Percentiles rank a stretch among this genome's conserved stretches.
phyloP scores from a whole-genome alignment of 176 grass and related monocot species.

The Zoysia japonica region DNA sequence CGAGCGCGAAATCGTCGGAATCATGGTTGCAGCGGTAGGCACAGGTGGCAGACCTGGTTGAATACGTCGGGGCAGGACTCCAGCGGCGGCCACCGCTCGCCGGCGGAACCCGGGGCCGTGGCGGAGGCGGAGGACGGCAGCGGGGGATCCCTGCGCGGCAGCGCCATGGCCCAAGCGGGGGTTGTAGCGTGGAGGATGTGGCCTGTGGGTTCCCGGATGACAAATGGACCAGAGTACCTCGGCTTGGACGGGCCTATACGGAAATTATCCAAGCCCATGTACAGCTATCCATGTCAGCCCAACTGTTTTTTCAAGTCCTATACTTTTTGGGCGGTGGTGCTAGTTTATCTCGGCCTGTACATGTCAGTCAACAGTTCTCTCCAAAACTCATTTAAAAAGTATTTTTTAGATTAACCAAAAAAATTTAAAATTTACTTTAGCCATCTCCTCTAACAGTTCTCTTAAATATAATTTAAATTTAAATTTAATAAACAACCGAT shows the following conservation, averaged over 20 bases:
- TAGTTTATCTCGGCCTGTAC: too few relatives aligned
- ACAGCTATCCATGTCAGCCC: neutral
- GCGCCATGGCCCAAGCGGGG: constrained; percentile 32
- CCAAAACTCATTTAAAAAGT: too few relatives aligned
- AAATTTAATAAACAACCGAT: too few relatives aligned
- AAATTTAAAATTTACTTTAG: too few relatives aligned
- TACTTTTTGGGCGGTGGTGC: too few relatives aligned
- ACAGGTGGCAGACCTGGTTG: constrained; percentile 54
- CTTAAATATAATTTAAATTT: too few relatives aligned
- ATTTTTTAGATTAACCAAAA: too few relatives aligned
- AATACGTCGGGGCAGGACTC: constrained; percentile 86
- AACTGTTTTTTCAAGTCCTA: neutral
- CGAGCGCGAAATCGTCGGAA: neutral
- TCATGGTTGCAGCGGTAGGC: neutral
- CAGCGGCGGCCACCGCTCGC: constrained; percentile 76
- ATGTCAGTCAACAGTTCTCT: too few relatives aligned
- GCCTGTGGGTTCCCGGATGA: neutral
- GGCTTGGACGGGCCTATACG: too few relatives aligned
- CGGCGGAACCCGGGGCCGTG: neutral
- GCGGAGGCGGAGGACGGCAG: constrained; percentile 17
- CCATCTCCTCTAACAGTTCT: too few relatives aligned
- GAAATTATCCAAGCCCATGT: neutral
- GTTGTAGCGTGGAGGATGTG: neutral
- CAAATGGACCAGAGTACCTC: neutral
- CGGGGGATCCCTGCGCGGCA: neutral